Evolutionary conservation across 2,329 filamentous ascomycete genomes (phyloP).

Genomic region (Claviceps spartinae): DNA sequence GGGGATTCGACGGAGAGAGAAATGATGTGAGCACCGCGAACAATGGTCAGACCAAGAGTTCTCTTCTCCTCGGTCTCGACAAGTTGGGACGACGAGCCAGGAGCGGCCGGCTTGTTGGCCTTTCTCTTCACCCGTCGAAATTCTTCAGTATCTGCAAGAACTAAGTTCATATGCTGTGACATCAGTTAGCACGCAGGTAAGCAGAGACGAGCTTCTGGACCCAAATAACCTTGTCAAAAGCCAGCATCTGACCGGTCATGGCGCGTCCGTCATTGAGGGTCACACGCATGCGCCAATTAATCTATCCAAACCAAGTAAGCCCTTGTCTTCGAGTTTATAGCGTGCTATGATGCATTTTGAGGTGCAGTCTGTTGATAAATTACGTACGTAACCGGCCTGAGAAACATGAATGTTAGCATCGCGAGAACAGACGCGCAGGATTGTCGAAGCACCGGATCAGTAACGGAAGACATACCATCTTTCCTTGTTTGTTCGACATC

Average conservation of each 20-base stretch:
- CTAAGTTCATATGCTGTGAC: slow-evolving; percentile 89
- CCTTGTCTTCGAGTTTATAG: slow-evolving; percentile 16
- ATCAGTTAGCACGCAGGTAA: background rate
- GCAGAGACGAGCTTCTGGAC: background rate
- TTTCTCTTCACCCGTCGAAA: slow-evolving; percentile 85
- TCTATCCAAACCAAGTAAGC: slow-evolving; percentile 37
- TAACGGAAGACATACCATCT: slow-evolving; percentile 66
- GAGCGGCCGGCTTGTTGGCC: slow-evolving; percentile 56
- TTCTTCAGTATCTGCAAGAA: slow-evolving; percentile 96
- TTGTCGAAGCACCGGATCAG: slow-evolving; percentile 22
- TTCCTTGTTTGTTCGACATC: slow-evolving; percentile 73
- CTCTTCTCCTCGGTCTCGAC: slow-evolving; percentile 93
- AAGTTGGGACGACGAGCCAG: slow-evolving; percentile 46
- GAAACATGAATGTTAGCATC: slow-evolving; percentile 43
- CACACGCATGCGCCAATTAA: slow-evolving; percentile 98
- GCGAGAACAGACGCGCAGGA: slow-evolving; percentile 26
- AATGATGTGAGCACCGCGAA: slow-evolving; percentile 88
- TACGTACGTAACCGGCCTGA: slow-evolving; percentile 59
- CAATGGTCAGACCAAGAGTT: slow-evolving; percentile 86
- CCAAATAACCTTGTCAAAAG: slow-evolving; percentile 76
- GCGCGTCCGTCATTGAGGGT: slow-evolving; percentile 90
- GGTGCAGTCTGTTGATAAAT: background rate
- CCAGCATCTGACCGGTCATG: slow-evolving; percentile 96
- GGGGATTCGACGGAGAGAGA: slow-evolving; percentile 92
- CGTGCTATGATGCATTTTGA: background rate